Evolutionary conservation across 78 protist genomes (phyloP).

Genomic region (Dictyostelium firmibasis): DNA sequence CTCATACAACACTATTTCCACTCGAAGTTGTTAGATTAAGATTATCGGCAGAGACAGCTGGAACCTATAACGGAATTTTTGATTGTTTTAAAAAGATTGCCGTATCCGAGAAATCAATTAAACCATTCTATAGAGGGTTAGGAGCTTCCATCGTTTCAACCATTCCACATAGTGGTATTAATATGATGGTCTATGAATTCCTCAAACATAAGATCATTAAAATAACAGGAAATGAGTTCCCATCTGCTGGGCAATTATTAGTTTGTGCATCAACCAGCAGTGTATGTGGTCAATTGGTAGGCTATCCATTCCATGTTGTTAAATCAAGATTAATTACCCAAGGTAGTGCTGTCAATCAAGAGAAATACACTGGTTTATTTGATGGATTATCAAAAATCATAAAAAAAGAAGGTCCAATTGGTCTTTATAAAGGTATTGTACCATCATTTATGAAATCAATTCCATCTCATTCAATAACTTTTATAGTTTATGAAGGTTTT

Average conservation of each 20-base stretch:
- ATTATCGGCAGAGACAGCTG: slow-evolving; percentile 42
- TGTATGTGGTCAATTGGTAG: slow-evolving; percentile 26
- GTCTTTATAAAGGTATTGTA: slow-evolving; percentile 72
- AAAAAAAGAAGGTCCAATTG: slow-evolving; percentile 62
- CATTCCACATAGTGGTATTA: slow-evolving; percentile 72
- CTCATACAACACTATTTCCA: slow-evolving; percentile 68
- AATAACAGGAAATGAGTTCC: neutral
- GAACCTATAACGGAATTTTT: slow-evolving; percentile 60
- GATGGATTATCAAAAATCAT: slow-evolving; percentile 41
- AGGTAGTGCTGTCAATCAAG: slow-evolving; percentile 58
- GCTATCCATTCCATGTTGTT: slow-evolving; percentile 79
- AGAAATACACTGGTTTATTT: slow-evolving; percentile 25
- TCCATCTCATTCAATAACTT: slow-evolving; percentile 70
- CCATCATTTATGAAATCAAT: slow-evolving; percentile 66
- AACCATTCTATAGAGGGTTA: slow-evolving; percentile 69
- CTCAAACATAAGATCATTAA: slow-evolving; percentile 49
- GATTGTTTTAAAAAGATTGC: slow-evolving; percentile 48
- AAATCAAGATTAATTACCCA: slow-evolving; percentile 61
- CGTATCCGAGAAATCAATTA: slow-evolving; percentile 2
- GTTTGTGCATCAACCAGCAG: slow-evolving; percentile 40
- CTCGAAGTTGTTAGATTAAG: slow-evolving; percentile 61
- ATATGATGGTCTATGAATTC: slow-evolving; percentile 65
- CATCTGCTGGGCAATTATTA: neutral
- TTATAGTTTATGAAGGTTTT: slow-evolving; percentile 39
- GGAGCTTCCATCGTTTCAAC: slow-evolving; percentile 62